These are phyloP conservation scores for Trapa incisa DNA, from an alignment of 345 rosid species.

Conservation along the genomic window DNA sequence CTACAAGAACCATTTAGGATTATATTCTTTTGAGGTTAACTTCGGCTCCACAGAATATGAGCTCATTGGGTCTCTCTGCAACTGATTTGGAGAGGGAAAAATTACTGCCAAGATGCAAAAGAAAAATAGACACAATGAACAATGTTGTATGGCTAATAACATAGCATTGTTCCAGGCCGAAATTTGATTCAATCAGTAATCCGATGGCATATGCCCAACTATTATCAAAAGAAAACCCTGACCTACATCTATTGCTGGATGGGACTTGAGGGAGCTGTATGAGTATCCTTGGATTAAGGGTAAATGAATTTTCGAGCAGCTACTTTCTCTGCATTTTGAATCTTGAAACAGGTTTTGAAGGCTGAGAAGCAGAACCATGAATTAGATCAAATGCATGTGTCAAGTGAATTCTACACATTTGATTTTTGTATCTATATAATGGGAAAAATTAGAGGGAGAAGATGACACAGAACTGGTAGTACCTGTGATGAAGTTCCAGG, in stretches of 20 bases:
- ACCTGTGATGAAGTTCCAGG: slow-evolving; percentile 36
- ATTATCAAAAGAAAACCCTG: neutral
- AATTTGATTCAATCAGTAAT: neutral
- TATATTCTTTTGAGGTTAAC: no score
- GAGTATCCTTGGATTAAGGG: neutral
- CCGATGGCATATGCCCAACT: neutral
- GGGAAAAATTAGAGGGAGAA: neutral
- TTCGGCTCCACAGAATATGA: no score
- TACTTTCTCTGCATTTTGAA: slow-evolving; percentile 67
- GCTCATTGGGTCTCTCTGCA: slow-evolving; percentile 18
- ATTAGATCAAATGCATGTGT: neutral
- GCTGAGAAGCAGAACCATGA: slow-evolving; percentile 40
- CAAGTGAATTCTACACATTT: neutral
- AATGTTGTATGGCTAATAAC: neutral
- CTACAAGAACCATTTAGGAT: no score
- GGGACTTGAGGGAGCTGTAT: neutral
- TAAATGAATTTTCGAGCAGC: slow-evolving; percentile 1
- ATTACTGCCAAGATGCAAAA: slow-evolving; percentile 29
- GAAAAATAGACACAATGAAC: slow-evolving; percentile 3
- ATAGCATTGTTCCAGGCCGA: neutral
- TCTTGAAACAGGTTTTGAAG: slow-evolving; percentile 69
- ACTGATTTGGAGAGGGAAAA: slow-evolving; percentile 33
- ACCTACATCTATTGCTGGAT: neutral
- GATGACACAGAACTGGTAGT: neutral
- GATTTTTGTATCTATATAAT: neutral